A percentile compares a stretch with the other conserved stretches of the same genome.
These are phyloP conservation scores for Neodidymelliopsis sp. DNA, from an alignment of 2,329 filamentous ascomycete species.

Conservation along the genomic window DNA sequence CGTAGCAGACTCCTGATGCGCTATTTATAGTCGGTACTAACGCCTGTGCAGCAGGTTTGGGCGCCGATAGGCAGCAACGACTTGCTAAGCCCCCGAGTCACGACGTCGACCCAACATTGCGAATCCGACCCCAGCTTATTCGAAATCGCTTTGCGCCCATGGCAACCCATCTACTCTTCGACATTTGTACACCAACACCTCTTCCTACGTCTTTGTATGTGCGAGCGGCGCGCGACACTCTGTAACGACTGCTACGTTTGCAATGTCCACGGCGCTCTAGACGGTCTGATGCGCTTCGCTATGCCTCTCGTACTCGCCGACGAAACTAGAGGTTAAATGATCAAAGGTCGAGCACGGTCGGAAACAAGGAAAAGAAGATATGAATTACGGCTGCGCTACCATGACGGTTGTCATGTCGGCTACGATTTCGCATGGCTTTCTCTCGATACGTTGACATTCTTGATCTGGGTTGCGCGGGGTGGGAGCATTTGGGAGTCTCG, in stretches of 20 bases:
- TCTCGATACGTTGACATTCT: constrained; percentile 23
- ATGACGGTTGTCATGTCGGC: constrained; percentile 33
- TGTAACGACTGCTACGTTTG: constrained; percentile 21
- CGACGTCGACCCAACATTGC: constrained; percentile 41
- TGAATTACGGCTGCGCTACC: constrained; percentile 34
- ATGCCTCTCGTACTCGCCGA: constrained; percentile 34
- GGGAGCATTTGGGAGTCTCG: constrained; percentile 17
- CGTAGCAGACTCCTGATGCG: too few species aligned
- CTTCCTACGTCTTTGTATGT: constrained; percentile 29
- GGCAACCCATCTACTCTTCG: constrained; percentile 38
- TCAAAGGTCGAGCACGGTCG: constrained; percentile 21
- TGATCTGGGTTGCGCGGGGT: constrained; percentile 24
- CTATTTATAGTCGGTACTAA: constrained; percentile 53
- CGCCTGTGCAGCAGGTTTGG: constrained; percentile 86
- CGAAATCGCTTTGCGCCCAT: constrained; percentile 46
- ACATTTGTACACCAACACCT: constrained; percentile 40
- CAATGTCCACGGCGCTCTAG: constrained; percentile 12
- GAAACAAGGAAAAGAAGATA: constrained; percentile 28
- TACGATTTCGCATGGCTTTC: constrained; percentile 21
- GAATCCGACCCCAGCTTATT: constrained; percentile 35
- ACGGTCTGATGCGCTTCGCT: constrained; percentile 23
- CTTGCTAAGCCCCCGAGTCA: constrained; percentile 44
- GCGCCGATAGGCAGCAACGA: constrained; percentile 72
- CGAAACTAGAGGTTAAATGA: constrained; percentile 31
- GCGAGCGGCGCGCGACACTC: constrained; percentile 28